Conservation (phyloP, 768 basidiomycete genomes). For the Mycena latifolia region DNA sequence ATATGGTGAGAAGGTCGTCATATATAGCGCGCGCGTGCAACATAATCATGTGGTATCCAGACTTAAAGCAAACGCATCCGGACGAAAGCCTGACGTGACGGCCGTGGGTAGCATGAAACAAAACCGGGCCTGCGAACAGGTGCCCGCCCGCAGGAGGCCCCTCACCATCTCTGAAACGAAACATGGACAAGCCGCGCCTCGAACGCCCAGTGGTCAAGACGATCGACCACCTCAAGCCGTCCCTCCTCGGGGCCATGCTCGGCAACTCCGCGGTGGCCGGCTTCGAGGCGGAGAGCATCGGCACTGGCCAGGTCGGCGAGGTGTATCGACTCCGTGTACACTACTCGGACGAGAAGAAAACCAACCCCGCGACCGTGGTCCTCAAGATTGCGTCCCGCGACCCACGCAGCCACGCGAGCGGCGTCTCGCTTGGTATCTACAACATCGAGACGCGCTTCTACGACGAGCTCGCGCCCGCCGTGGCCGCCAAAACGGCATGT, state of each 20-base stretch:
- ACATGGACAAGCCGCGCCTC: slow-evolving; percentile 19
- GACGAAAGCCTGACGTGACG: slow-evolving; percentile 9
- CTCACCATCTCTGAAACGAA: slow-evolving; percentile 13
- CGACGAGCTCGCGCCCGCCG: slow-evolving; percentile 16
- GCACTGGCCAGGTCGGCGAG: slow-evolving; percentile 17
- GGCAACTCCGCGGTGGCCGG: slow-evolving; percentile 11
- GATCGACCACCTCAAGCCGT: slow-evolving; percentile 13
- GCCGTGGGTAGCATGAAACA: slow-evolving; percentile 6
- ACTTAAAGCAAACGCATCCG: slow-evolving; percentile 5
- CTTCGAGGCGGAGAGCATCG: slow-evolving; percentile 12
- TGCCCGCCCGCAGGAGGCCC: slow-evolving; percentile 7
- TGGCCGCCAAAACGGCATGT: slow-evolving; percentile 12
- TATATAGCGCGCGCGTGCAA: slow-evolving; percentile 3
- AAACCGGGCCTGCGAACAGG: slow-evolving; percentile 8
- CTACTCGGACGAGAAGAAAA: slow-evolving; percentile 17
- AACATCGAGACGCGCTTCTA: slow-evolving; percentile 20
- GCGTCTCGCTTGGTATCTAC: slow-evolving; percentile 17
- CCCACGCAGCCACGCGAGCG: slow-evolving; percentile 17
- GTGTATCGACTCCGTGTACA: slow-evolving; percentile 12
- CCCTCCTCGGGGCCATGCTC: slow-evolving; percentile 16
- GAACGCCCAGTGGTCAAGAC: slow-evolving; percentile 17
- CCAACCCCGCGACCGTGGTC: slow-evolving; percentile 13
- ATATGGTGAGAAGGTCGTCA: slow-evolving; percentile 7
- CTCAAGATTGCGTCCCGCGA: slow-evolving; percentile 18
- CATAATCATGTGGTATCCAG: slow-evolving; percentile 1